phyloP scores from a whole-genome alignment of 148 eudicot species.

The Polygonum maritimum region DNA sequence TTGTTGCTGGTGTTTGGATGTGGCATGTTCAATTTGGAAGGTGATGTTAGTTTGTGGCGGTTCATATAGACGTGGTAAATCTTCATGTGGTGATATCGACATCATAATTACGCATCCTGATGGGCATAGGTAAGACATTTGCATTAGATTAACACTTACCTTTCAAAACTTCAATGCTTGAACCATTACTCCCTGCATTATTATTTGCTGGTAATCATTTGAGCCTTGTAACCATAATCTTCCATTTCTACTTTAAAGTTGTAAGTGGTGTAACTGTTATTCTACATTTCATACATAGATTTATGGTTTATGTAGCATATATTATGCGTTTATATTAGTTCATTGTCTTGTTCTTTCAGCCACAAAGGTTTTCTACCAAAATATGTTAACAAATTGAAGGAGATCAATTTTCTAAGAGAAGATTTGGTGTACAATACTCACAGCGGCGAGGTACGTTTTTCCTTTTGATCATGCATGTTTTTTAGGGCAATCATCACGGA shows the following conservation, averaged over 20 bases:
- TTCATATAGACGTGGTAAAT: conserved; percentile 93
- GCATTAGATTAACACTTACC: background rate
- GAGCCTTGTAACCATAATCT: background rate
- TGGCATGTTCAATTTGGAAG: conserved; percentile 24
- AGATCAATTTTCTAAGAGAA: conserved; percentile 69
- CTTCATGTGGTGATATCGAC: conserved; percentile 94
- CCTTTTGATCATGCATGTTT: background rate
- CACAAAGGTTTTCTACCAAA: conserved; percentile 74
- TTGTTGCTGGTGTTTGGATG: background rate
- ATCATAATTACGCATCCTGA: conserved; percentile 89
- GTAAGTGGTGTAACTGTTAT: background rate
- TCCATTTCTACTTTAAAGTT: background rate
- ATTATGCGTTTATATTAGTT: background rate
- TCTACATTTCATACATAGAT: background rate
- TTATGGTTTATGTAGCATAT: background rate
- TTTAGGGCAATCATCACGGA: too few species aligned
- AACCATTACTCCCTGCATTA: background rate
- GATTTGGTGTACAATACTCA: conserved; percentile 75
- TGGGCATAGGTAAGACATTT: conserved; percentile 57
- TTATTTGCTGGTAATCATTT: background rate
- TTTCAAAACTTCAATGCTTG: background rate
- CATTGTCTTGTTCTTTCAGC: conserved; percentile 35
- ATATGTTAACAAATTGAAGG: conserved; percentile 73
- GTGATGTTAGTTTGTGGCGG: conserved; percentile 77
- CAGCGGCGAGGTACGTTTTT: conserved; percentile 62